These are phyloP conservation scores for Albatrellus sp. DNA, from an alignment of 1,284 basidiomycete species.

Conservation along the genomic window DNA sequence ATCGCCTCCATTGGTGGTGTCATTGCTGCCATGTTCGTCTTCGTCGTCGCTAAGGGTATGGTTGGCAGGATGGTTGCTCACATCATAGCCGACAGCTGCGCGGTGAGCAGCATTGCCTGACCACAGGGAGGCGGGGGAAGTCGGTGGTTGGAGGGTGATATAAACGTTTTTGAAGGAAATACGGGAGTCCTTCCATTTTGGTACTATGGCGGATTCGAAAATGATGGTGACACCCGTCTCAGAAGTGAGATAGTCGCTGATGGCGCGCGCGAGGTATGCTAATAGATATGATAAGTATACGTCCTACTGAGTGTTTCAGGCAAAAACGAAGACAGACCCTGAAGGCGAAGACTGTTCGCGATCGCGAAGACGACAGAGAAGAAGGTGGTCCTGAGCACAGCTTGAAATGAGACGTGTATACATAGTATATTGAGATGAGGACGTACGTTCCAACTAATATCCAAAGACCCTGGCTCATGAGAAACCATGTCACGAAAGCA, in stretches of 20 bases:
- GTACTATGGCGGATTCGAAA: constrained; percentile 96
- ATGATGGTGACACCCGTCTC: constrained; percentile 92
- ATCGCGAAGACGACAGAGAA: constrained; percentile 88
- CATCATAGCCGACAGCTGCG: constrained; percentile 58
- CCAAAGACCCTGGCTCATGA: constrained; percentile 91
- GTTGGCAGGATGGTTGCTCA: constrained; percentile 62
- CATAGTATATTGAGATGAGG: not conserved
- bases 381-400: constrained; percentile 72
- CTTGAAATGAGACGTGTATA: not conserved
- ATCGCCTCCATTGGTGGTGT: constrained; percentile 18
- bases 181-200: constrained; percentile 92
- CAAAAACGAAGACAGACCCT: constrained; percentile 36
- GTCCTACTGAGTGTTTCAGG: not conserved
- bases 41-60: constrained; percentile 47
- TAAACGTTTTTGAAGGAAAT: constrained; percentile 98
- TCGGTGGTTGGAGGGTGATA: constrained; percentile 66
- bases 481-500: constrained; percentile 89
- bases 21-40: constrained; percentile 22
- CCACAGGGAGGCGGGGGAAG: constrained; percentile 12
- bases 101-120: constrained; percentile 25
- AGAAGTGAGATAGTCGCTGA: constrained; percentile 88
- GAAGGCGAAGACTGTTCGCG: constrained; percentile 81
- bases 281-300: not conserved
- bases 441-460: constrained; percentile 89
- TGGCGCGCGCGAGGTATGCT: constrained; percentile 82